Conservation (phyloP, 768 basidiomycete genomes). For the Tricholoma flavovirens region DNA sequence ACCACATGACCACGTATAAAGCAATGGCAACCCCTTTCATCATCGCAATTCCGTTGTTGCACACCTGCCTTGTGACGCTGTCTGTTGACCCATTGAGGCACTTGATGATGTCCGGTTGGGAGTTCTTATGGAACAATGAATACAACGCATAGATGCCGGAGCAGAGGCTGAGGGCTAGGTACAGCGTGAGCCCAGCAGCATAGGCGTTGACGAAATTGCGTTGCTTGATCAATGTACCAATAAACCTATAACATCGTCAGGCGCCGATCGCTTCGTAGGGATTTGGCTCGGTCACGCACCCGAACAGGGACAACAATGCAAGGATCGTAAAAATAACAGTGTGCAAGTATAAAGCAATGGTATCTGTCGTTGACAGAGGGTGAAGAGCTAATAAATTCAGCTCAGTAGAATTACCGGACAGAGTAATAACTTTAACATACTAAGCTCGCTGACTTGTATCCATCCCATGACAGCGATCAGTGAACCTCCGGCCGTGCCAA, state of each 20-base stretch:
- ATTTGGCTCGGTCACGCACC: slow-evolving; percentile 28
- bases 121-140: slow-evolving; percentile 40
- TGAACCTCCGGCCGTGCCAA: slow-evolving; percentile 37
- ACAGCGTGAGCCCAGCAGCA: slow-evolving; percentile 36
- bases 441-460: slow-evolving; percentile 36
- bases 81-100: slow-evolving; percentile 32
- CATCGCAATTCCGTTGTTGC: slow-evolving; percentile 36
- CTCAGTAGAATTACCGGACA: not conserved
- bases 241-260: slow-evolving; percentile 23
- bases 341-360: slow-evolving; percentile 42
- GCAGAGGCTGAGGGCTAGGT: slow-evolving; percentile 40
- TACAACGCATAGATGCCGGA: slow-evolving; percentile 44
- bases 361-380: slow-evolving; percentile 30
- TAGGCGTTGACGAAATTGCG: slow-evolving; percentile 39
- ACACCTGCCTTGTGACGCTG: slow-evolving; percentile 29
- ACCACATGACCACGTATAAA: slow-evolving; percentile 45
- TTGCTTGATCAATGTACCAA: slow-evolving; percentile 39
- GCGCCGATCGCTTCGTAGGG: not conserved
- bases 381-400: slow-evolving; percentile 22
- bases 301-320: slow-evolving; percentile 42
- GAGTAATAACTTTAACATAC: slow-evolving; percentile 26
- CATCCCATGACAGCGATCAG: slow-evolving; percentile 41
- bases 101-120: slow-evolving; percentile 27
- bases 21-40: slow-evolving; percentile 39
- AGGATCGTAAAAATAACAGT: slow-evolving; percentile 43